Evolutionary conservation across 306 rosid genomes (phyloP).

Genomic region (Ochetophila trinervis): DNA sequence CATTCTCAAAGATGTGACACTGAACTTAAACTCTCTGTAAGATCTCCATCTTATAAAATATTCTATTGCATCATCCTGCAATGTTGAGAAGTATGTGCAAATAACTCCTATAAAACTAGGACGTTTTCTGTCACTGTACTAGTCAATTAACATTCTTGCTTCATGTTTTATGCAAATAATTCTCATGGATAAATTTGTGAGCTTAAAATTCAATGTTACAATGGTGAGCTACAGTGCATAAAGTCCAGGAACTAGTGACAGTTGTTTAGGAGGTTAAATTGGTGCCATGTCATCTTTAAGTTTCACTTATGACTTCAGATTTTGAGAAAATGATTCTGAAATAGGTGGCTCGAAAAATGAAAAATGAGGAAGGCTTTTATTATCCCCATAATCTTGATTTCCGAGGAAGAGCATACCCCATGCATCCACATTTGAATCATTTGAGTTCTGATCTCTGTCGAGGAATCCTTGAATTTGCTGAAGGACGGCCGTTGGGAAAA

Average conservation of each 20-base stretch:
- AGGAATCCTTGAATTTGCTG: constrained; percentile 80
- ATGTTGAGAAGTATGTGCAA: constrained; percentile 7
- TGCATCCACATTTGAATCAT: constrained; percentile 91
- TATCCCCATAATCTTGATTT: constrained; percentile 93
- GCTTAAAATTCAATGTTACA: too few species aligned
- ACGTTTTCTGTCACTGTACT: not conserved
- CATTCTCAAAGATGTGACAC: constrained; percentile 81
- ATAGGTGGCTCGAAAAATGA: constrained; percentile 84
- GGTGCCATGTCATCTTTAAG: not conserved
- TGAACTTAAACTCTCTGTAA: constrained; percentile 88
- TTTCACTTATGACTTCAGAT: constrained; percentile 23
- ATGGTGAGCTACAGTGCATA: too few species aligned
- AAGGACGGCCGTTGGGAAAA: constrained; percentile 74
- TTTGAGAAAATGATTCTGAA: constrained; percentile 23
- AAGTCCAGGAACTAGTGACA: too few species aligned
- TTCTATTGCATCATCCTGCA: constrained; percentile 4
- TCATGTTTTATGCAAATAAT: too few species aligned
- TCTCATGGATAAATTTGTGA: too few species aligned
- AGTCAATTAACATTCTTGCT: too few species aligned
- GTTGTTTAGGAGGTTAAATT: too few species aligned
- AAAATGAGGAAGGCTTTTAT: constrained; percentile 80
- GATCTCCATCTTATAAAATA: constrained; percentile 27
- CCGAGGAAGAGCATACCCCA: constrained; percentile 90
- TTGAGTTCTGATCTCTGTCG: constrained; percentile 89
- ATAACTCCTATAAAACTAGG: not conserved